Conservation (phyloP, 1,284 basidiomycete genomes). For the Pseudozyma tsukubaensis region DNA sequence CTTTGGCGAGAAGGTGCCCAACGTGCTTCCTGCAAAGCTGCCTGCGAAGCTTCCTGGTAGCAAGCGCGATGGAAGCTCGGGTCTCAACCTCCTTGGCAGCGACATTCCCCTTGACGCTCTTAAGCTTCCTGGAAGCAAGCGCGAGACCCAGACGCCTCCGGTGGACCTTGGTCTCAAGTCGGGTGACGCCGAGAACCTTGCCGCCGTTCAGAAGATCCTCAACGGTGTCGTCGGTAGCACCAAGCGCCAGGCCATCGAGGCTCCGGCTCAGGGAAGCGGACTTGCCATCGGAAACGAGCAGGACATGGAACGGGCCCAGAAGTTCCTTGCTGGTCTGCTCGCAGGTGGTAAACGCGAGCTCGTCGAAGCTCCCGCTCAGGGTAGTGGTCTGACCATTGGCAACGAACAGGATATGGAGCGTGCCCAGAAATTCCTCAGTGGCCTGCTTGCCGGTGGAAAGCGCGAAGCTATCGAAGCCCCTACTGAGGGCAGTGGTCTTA, state of each 20-base stretch:
- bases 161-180: conserved; percentile 22
- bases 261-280: background rate
- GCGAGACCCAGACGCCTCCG: conserved; percentile 1
- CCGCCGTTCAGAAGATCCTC: conserved; percentile 3
- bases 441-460: no score
- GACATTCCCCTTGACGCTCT: conserved; percentile 25
- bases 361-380: background rate
- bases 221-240: background rate
- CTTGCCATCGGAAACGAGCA: conserved; percentile 18
- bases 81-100: conserved; percentile 28
- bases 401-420: no score
- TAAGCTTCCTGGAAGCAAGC: conserved; percentile 5
- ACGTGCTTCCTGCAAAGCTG: conserved; percentile 1
- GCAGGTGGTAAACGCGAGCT: background rate
- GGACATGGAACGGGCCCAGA: conserved; percentile 14
- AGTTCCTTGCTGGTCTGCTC: conserved; percentile 10
- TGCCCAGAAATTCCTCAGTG: no score
- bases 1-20: conserved; percentile 14
- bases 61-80: conserved; percentile 21
- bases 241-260: background rate
- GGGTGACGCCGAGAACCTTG: conserved; percentile 9
- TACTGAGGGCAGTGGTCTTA: conserved; percentile 12
- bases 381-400: background rate
- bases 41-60: conserved; percentile 11
- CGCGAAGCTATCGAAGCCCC: conserved; percentile 13